Base-by-base conservation (phyloP, 805 yeast genomes). In the Candida berthetii region DNA sequence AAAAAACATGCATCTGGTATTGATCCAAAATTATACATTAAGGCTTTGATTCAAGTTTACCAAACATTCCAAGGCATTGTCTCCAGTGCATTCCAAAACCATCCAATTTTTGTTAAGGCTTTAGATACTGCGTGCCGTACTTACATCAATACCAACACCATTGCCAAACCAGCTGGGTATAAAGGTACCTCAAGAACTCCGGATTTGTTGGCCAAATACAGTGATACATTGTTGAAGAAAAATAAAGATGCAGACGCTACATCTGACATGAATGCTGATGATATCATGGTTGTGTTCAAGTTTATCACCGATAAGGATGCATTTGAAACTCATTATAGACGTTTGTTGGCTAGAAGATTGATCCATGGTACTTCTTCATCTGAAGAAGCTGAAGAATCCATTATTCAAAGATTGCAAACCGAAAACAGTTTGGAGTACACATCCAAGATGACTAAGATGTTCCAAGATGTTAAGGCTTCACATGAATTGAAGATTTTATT, bases 391-490 rank as follows among this genome's bases (percentile, higher is more conserved):
- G 99, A 93, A 65, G 91, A 87, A 50, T 65, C 76, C 43, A 80
- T 93, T 48, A 87, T 93, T 46, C 87, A 88, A 54, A 78, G 85
- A 54, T 73, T 93, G 49, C 95, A 89, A 60, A 84, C 85, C 43
- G 95, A 85, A 45, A 91, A 93, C 62, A 88, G 95, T 16, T 72
- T 82, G 58, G 98, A 93, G 57, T 93, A 91, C 61, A 90, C 98
- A 1, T 82, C 87, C 41, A 91, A 90, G 61, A 85, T 93, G 62
- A 85, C 96, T 18, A 86, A 89, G 53, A 93, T 93, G 99, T 90
- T 93, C 61, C 85, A 84, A 59, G 99, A 93, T 64, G 87, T 93
- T 71, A 77, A 84, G 52, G 76, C 91, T 3, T 86, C 96, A 0
- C 78, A 78, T 46, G 91, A 87, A 42, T 70, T 93, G 57, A 85